Evolutionary conservation across 1,139 yeast genomes (phyloP).

Genomic region (Scheffersomyces lignicola): DNA sequence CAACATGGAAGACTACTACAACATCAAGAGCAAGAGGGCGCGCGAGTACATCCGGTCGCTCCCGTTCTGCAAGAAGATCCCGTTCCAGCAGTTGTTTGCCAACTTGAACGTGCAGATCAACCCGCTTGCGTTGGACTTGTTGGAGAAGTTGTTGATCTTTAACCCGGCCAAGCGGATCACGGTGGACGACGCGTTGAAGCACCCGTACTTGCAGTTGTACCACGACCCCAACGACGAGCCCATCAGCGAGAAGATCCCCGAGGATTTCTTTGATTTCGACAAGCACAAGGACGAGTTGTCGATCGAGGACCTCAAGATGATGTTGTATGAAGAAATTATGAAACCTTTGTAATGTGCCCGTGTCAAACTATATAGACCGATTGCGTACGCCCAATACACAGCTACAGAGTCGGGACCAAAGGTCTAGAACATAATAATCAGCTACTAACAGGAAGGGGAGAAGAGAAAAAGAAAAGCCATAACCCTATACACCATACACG

Average conservation of each 20-base stretch:
- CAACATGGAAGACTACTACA: slow-evolving; percentile 51
- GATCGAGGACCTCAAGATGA: slow-evolving; percentile 46
- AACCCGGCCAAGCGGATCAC: slow-evolving; percentile 65
- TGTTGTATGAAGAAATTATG: slow-evolving; percentile 60
- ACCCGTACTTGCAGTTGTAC: slow-evolving; percentile 63
- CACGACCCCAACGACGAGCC: slow-evolving; percentile 79
- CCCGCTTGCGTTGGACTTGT: slow-evolving; percentile 62
- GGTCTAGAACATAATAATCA: no score
- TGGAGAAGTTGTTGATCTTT: slow-evolving; percentile 59
- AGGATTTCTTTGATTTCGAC: slow-evolving; percentile 65
- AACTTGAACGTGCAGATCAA: slow-evolving; percentile 27
- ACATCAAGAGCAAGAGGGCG: slow-evolving; percentile 62
- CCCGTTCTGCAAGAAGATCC: slow-evolving; percentile 52
- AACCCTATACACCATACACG: not conserved
- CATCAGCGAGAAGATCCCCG: slow-evolving; percentile 53
- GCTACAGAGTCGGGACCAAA: no score
- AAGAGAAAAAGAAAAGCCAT: not conserved
- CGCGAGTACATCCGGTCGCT: slow-evolving; percentile 58
- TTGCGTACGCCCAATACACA: no score
- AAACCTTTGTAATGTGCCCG: slow-evolving; percentile 30
- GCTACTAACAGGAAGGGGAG: no score
- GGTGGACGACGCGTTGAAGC: slow-evolving; percentile 63
- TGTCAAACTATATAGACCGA: no score
- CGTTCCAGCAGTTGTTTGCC: slow-evolving; percentile 45
- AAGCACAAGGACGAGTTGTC: slow-evolving; percentile 52